Evolutionary conservation across 805 yeast genomes (phyloP), one percentile per base, ranked within the genome.

Genomic region (Tanozyma kutaoensis): DNA sequence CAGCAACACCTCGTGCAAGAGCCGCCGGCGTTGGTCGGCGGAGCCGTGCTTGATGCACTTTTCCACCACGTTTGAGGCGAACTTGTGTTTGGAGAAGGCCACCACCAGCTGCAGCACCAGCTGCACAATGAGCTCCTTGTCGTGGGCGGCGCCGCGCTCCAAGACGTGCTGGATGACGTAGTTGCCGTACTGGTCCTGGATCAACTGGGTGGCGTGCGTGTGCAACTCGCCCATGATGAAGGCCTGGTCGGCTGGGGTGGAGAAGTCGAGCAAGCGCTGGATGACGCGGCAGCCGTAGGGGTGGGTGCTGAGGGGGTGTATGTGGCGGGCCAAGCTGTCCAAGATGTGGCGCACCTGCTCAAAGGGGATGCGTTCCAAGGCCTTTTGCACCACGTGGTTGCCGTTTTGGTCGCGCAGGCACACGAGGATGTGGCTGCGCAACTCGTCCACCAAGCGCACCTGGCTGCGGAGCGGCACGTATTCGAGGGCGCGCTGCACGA

Each of bases 281-380:
- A 91, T 80, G 3, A 91, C 98, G 29, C 99, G 69, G 53, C 99
- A 91, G 13, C 99, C 99, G 51, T 91, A 91, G 2, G 96, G 93
- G 54, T 91, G 96, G 1, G 93, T 79, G 0, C 96, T 79, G 36
- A 91, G 61, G 44, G 80, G 93, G 44, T 82, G 80, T 28, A 85
- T 78, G 34, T 69, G 76, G 35, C 68, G 69, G 32, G 62, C 67
- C 37, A 91, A 64, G 17, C 85, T 70, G 19, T 70, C 74, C 42
- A 84, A 62, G 25, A 91, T 72, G 40, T 84, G 86, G 20, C 72
- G 66, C 31, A 84, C 67, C 24, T 65, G 55, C 14, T 62, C 70
- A 32, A 80, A 71, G 4, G 95, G 91, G 27, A 86, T 72, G 33
- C 71, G 60, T 53, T 91, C 98, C 39, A 91, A 81, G 1, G 95